These are phyloP conservation scores for Lolium multiflorum DNA, from an alignment of 176 grass and related monocot species.

Conservation along the genomic window DNA sequence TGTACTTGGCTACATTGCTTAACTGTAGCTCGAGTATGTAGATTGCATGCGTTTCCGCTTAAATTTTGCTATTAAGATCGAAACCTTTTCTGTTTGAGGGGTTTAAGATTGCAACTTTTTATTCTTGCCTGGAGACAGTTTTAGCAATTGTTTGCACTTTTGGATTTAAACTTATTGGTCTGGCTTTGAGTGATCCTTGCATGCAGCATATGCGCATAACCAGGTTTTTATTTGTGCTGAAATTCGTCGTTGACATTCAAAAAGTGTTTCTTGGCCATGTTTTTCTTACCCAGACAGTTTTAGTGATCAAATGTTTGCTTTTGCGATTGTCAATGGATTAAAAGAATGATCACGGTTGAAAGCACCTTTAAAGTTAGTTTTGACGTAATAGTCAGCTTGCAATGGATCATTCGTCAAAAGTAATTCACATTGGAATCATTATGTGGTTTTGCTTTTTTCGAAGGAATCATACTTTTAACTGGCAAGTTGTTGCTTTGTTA, in stretches of 20 bases:
- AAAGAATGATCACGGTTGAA: conserved; percentile 39
- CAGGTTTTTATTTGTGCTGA: neutral
- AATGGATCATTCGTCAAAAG: neutral
- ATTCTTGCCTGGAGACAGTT: neutral
- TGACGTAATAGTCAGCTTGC: neutral
- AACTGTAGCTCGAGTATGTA: neutral
- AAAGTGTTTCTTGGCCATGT: neutral
- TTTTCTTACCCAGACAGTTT: neutral
- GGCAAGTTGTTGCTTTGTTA: neutral
- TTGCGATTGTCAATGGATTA: conserved; percentile 3
- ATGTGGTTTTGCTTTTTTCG: too few species aligned
- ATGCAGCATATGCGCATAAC: neutral
- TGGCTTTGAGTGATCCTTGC: neutral
- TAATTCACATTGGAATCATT: neutral
- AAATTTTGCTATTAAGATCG: neutral
- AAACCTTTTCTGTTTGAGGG: neutral
- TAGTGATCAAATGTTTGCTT: neutral
- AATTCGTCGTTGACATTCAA: neutral
- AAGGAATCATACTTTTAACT: neutral
- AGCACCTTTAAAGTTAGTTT: conserved; percentile 19
- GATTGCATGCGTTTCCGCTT: neutral
- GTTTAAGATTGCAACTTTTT: neutral
- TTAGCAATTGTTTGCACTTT: neutral
- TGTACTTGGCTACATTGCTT: neutral
- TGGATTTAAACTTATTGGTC: neutral